phyloP scores from a whole-genome alignment of 208 protist genomes.

The Strigomonas culicis region DNA sequence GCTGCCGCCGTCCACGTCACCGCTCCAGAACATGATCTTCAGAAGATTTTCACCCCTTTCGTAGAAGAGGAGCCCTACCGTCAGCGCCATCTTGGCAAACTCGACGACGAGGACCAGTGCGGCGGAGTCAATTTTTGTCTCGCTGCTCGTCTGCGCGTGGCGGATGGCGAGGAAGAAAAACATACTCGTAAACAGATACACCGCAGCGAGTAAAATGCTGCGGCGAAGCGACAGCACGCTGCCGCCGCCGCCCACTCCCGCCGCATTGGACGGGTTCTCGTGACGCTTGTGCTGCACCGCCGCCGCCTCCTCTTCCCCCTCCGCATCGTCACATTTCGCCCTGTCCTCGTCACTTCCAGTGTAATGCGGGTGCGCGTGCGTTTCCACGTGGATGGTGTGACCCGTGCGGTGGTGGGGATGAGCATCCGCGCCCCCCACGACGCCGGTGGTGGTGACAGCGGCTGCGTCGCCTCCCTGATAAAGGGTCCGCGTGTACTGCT shows the following conservation, averaged over 20 bases:
- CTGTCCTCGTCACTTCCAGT: too few relatives aligned
- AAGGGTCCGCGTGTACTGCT: too few relatives aligned
- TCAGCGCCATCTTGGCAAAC: constrained; percentile 42
- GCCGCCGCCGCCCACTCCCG: neutral
- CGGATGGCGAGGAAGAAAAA: constrained; percentile 48
- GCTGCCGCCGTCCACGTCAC: constrained; percentile 21
- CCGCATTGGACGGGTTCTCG: neutral
- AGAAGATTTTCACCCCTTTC: constrained; percentile 22
- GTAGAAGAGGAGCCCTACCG: constrained; percentile 16
- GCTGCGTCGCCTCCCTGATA: too few relatives aligned
- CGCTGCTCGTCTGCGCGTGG: constrained; percentile 28
- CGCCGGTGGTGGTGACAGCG: too few relatives aligned
- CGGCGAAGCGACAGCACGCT: constrained; percentile 20
- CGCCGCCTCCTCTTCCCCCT: neutral
- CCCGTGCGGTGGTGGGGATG: too few relatives aligned
- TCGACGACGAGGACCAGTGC: constrained; percentile 44
- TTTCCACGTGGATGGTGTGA: too few relatives aligned
- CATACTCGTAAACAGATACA: constrained; percentile 48
- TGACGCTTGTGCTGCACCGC: neutral
- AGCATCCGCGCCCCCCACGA: too few relatives aligned
- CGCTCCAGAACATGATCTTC: constrained; percentile 22
- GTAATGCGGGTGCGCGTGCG: too few relatives aligned
- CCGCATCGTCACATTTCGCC: neutral
- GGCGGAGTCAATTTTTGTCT: constrained; percentile 33
- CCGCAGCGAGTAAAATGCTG: constrained; percentile 29